Conservation (phyloP, 2,329 filamentous ascomycete species). For the Beauveria sp. region DNA sequence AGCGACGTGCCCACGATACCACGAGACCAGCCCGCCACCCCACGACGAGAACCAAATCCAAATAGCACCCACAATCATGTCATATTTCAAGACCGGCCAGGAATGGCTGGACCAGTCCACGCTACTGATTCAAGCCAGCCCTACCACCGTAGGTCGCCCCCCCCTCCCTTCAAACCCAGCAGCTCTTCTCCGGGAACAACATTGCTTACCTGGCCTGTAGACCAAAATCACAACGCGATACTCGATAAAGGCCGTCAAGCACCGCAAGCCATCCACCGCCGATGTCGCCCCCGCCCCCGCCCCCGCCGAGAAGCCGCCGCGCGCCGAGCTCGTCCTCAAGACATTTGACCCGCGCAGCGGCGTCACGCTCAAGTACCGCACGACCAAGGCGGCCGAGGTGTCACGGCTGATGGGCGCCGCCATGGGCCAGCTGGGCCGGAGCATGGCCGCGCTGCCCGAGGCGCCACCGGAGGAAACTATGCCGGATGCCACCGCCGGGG, state of each 20-base stretch:
- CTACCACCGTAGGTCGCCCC: constrained; percentile 58
- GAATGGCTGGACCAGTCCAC: constrained; percentile 87
- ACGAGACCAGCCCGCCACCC: background rate
- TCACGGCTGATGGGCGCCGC: constrained; percentile 65
- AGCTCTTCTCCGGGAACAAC: too few species aligned
- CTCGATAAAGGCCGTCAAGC: constrained; percentile 51
- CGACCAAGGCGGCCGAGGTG: constrained; percentile 85
- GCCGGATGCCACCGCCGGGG: constrained; percentile 10
- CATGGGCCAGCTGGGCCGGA: constrained; percentile 67
- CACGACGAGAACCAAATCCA: background rate
- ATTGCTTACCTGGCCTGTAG: constrained; percentile 37
- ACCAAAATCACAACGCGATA: constrained; percentile 91
- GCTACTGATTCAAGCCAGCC: constrained; percentile 78
- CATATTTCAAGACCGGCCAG: constrained; percentile 74
- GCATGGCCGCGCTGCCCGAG: constrained; percentile 51
- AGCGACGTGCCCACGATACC: background rate
- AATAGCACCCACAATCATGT: constrained; percentile 46
- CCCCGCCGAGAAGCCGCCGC: constrained; percentile 39
- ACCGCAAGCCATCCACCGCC: constrained; percentile 13
- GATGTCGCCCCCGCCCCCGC: constrained; percentile 17
- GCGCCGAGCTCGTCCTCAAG: constrained; percentile 73
- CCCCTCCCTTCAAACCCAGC: background rate
- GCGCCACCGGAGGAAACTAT: constrained; percentile 30
- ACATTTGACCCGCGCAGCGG: constrained; percentile 81
- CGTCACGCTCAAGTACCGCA: constrained; percentile 82